Evolutionary conservation across 768 basidiomycete species (phyloP), one percentile per base, ranked within the genome.

Genomic region (Lepiota venenata): DNA sequence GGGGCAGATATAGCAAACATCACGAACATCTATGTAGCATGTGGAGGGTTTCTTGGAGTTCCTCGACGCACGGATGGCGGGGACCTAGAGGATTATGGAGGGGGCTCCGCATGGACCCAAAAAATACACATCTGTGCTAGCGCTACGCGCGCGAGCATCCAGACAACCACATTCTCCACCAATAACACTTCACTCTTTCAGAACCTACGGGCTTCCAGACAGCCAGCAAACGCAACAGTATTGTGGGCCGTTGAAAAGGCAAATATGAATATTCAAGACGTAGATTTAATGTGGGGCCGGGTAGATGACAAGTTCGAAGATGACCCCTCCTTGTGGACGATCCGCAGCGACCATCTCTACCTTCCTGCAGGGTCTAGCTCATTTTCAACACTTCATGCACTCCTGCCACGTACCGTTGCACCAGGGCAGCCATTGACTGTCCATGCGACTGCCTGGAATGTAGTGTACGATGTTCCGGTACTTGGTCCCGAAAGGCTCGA

Each of bases 51-150:
- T 36, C 22, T 61, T 9, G 64, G 51, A 1, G 60, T 62, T 4
- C 57, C 62, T 10, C 47, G 47, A 41, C 58, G 64, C 4, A 54
- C 59, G 2, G 64, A 64, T n/a, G 64, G 62, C 38, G 64, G 64
- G 2, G 62, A 64, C 41, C 41, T 49, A 1, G 37, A 32, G 14
- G 2, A 52, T 10, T 51, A 51, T 7, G 52, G 14, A 3, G 49
- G 41, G 4, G 56, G 56, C 15, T 64, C 16, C 16, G 38, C 21
- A 4, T 64, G 62, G 62, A 48, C 41, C 16, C 63, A 64, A 20
- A 52, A 53, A 8, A 11, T 62, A 15, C 58, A 59, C 11, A 40
- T 25, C 7, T 65, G 64, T 25, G 58, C 62, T 5, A 61, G 62
- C n/a, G 52, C 52, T 3, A 63, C 44, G 16, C 44, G 44, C 11